A percentile compares a stretch with the other conserved stretches of the same genome.
Conservation (phyloP, 108 stramenopile species). For the Discostella pseudostelligera region DNA sequence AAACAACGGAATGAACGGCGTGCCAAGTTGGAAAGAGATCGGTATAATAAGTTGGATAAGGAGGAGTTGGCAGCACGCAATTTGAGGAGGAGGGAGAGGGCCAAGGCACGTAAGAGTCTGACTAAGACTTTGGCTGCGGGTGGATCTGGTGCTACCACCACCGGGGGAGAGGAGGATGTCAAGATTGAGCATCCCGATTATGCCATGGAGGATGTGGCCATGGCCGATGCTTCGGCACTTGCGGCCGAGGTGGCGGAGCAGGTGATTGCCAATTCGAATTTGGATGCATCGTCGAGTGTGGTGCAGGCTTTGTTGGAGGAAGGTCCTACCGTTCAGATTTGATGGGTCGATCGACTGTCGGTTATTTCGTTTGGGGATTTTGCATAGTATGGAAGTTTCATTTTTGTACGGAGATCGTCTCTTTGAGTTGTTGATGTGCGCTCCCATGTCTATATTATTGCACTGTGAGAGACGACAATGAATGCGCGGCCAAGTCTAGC, state of each 20-base stretch:
- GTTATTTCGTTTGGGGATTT: no score
- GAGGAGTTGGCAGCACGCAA: conserved; percentile 72
- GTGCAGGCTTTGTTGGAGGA: conserved; percentile 4
- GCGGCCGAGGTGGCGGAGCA: conserved; percentile 40
- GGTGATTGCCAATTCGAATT: conserved; percentile 14
- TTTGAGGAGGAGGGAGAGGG: conserved; percentile 72
- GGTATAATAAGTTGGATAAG: conserved; percentile 71
- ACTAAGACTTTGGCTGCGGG: conserved; percentile 1
- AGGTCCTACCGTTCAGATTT: conserved; percentile 10
- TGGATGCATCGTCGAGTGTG: conserved; percentile 11
- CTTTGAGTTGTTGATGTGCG: no score
- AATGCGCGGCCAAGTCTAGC: no score
- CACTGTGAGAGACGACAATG: no score
- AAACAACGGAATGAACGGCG: conserved; percentile 71
- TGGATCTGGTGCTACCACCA: neutral
- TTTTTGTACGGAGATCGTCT: no score
- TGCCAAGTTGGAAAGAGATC: conserved; percentile 78
- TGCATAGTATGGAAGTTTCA: no score
- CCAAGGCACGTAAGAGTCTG: conserved; percentile 49
- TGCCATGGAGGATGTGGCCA: conserved; percentile 12
- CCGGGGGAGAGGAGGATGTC: neutral
- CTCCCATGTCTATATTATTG: no score
- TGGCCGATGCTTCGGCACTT: conserved; percentile 23
- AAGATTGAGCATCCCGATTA: neutral
- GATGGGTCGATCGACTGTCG: neutral